Conservation (phyloP, 2,329 filamentous ascomycete genomes). For the Colletotrichum agaves region DNA sequence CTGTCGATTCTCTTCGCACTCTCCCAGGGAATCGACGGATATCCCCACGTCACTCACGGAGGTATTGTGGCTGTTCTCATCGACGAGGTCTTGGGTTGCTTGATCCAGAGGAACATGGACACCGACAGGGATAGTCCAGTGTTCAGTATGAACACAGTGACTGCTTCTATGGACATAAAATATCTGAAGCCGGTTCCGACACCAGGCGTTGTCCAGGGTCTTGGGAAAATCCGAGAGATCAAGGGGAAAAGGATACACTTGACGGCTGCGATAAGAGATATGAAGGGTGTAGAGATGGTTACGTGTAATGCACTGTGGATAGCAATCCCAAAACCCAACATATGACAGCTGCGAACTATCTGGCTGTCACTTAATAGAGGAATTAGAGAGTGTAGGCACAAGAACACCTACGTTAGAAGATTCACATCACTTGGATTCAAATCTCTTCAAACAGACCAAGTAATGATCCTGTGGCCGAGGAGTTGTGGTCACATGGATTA, state of each 20-base stretch:
- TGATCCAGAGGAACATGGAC: conserved; percentile 50
- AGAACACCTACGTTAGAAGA: no score
- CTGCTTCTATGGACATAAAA: conserved; percentile 48
- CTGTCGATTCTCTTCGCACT: conserved; percentile 47
- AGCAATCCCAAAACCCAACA: conserved; percentile 17
- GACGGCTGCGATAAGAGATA: conserved; percentile 45
- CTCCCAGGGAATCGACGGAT: conserved; percentile 48
- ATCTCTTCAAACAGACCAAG: no score
- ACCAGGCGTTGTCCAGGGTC: conserved; percentile 45
- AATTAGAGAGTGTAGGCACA: no score
- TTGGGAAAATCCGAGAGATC: conserved; percentile 45
- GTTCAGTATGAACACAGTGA: conserved; percentile 46
- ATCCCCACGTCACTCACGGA: conserved; percentile 48
- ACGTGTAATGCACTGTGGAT: conserved; percentile 40
- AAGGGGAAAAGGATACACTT: conserved; percentile 49
- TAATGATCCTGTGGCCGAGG: no score
- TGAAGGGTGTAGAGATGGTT: conserved; percentile 45
- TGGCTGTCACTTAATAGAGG: no score
- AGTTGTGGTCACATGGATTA: no score
- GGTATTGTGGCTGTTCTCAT: conserved; percentile 49
- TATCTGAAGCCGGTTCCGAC: conserved; percentile 48
- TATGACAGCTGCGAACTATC: background rate
- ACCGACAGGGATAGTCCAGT: conserved; percentile 45
- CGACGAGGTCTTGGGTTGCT: conserved; percentile 50
- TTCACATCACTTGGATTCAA: no score